Evolutionary conservation across 176 grass and related monocot genomes (phyloP).

Genomic region (Eleusine coracana): DNA sequence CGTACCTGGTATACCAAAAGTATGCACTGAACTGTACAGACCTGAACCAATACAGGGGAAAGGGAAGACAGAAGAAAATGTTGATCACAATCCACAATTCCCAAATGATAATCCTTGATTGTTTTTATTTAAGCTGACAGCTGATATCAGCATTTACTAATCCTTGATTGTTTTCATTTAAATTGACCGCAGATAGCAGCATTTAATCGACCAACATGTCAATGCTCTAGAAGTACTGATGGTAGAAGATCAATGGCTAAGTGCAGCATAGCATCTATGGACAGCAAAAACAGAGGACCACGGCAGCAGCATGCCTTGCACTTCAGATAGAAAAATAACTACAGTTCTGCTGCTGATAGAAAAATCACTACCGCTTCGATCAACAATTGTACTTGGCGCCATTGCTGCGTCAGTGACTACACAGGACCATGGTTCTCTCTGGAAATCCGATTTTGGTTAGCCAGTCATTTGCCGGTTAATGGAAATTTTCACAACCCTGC

Average conservation of each 20-base stretch:
- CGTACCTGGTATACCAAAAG: neutral
- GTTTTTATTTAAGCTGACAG: neutral
- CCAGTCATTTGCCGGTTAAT: neutral
- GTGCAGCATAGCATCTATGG: slow-evolving; percentile 1
- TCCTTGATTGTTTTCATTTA: neutral
- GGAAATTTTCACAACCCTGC: neutral
- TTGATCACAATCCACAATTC: neutral
- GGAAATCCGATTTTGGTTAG: neutral
- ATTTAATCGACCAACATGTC: neutral
- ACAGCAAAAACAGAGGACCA: neutral
- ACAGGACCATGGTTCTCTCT: neutral
- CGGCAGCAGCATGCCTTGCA: neutral
- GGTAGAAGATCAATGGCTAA: neutral
- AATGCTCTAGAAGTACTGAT: neutral
- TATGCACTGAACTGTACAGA: neutral
- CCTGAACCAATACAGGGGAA: neutral
- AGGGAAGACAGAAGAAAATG: neutral
- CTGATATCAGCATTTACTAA: neutral
- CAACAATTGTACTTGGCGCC: slow-evolving; percentile 15
- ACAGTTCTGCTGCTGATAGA: neutral
- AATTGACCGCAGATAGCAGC: neutral
- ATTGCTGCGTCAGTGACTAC: slow-evolving; percentile 17
- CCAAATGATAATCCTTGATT: neutral
- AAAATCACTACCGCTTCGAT: neutral
- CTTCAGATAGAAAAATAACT: slow-evolving; percentile 22